Conservation (phyloP, 2,329 filamentous ascomycete genomes). For the Apiospora kogelbergensis region DNA sequence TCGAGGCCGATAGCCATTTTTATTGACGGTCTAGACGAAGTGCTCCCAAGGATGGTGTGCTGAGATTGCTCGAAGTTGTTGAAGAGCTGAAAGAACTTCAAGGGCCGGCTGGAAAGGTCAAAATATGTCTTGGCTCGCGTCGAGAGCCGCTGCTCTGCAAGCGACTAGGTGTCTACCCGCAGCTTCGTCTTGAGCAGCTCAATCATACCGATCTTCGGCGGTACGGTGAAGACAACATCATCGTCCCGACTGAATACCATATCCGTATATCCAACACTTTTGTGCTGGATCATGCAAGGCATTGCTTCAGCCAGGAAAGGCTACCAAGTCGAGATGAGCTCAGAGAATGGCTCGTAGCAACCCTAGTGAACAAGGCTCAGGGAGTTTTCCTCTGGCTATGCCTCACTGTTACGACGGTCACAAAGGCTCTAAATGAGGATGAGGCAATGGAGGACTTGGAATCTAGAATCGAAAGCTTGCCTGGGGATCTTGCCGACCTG, state of each 20-base stretch:
- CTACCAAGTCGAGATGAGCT: background rate
- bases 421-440: background rate
- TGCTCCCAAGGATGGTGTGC: background rate
- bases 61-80: background rate
- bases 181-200: background rate
- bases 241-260: background rate
- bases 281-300: background rate
- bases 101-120: background rate
- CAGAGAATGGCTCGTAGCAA: background rate
- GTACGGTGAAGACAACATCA: background rate
- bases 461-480: background rate
- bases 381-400: background rate
- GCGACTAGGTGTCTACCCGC: background rate
- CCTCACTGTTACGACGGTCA: background rate
- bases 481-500: background rate
- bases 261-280: background rate
- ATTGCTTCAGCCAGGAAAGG: background rate
- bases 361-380: background rate
- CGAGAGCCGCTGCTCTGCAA: background rate
- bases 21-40: background rate
- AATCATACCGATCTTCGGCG: background rate
- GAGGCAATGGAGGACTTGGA: background rate
- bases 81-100: background rate
- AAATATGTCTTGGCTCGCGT: background rate
- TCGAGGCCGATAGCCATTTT: background rate